Conservation (phyloP, 257 asterid species). For the Galeopsis tetrahit region DNA sequence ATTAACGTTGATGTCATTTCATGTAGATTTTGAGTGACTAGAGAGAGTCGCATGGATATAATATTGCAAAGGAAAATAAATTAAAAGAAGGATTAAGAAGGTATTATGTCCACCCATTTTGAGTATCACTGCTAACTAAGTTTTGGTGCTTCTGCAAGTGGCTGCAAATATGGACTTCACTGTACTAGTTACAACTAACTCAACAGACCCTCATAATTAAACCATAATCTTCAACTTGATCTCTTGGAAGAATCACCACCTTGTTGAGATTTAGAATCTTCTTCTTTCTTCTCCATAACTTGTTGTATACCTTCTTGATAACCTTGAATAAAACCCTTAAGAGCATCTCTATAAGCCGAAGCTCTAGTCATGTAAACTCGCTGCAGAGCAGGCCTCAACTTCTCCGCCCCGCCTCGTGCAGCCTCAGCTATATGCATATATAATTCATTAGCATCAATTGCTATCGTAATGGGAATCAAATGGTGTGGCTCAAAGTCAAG, state of each 20-base stretch:
- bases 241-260: constrained; percentile 43
- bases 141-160: too few relatives aligned
- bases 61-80: too few relatives aligned
- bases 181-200: too few relatives aligned
- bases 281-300: constrained; percentile 71
- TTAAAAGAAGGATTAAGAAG: too few relatives aligned
- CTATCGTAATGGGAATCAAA: neutral
- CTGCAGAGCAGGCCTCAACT: constrained; percentile 83
- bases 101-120: too few relatives aligned
- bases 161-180: too few relatives aligned
- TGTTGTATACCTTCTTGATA: constrained; percentile 91
- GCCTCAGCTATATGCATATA: constrained; percentile 62
- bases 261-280: constrained; percentile 46
- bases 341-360: constrained; percentile 87
- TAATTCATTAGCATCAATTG: neutral
- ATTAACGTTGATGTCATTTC: too few relatives aligned
- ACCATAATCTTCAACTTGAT: neutral
- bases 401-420: constrained; percentile 95
- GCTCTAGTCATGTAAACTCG: constrained; percentile 93
- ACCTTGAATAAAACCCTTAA: constrained; percentile 84
- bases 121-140: too few relatives aligned
- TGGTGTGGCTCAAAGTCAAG: neutral
- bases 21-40: neutral
- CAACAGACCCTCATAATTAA: too few relatives aligned
- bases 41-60: too few relatives aligned